Conservation (phyloP, 108 stramenopile species). For the Pseudonitzschia pungens region DNA sequence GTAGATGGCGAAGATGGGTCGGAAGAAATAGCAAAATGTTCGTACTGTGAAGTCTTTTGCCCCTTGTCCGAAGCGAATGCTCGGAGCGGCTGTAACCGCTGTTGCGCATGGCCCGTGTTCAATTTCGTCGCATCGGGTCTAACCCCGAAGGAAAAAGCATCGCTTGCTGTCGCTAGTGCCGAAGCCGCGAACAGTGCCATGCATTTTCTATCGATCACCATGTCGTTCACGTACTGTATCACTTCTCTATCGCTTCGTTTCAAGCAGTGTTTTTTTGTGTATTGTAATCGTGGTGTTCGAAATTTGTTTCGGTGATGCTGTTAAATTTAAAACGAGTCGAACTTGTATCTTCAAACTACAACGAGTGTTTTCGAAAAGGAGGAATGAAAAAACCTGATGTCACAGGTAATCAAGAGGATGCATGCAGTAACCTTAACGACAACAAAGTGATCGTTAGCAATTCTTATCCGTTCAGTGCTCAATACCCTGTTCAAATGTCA, state of each 20-base stretch:
- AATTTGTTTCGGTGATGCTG: not conserved
- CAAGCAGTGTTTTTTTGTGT: too few species aligned
- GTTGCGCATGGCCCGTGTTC: not conserved
- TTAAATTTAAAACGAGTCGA: not conserved
- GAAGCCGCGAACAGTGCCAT: not conserved
- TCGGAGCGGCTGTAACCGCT: not conserved
- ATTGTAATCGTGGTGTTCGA: not conserved
- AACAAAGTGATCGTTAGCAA: too few species aligned
- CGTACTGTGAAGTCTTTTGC: not conserved
- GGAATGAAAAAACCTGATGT: too few species aligned
- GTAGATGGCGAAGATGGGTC: constrained; percentile 3
- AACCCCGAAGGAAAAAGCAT: constrained; percentile 13
- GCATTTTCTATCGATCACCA: constrained; percentile 4
- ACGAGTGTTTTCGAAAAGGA: not conserved
- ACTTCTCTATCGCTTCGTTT: not conserved
- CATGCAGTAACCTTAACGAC: too few species aligned
- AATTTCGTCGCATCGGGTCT: not conserved
- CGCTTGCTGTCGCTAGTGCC: not conserved
- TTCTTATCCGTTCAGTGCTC: too few species aligned
- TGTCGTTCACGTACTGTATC: not conserved
- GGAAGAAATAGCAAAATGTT: not conserved
- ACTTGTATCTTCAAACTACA: not conserved
- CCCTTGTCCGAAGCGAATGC: constrained; percentile 7
- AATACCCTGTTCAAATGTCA: too few species aligned
- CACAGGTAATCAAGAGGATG: too few species aligned